phyloP scores from a whole-genome alignment of 805 yeast species.

The Wickerhamiella spandovensis region DNA sequence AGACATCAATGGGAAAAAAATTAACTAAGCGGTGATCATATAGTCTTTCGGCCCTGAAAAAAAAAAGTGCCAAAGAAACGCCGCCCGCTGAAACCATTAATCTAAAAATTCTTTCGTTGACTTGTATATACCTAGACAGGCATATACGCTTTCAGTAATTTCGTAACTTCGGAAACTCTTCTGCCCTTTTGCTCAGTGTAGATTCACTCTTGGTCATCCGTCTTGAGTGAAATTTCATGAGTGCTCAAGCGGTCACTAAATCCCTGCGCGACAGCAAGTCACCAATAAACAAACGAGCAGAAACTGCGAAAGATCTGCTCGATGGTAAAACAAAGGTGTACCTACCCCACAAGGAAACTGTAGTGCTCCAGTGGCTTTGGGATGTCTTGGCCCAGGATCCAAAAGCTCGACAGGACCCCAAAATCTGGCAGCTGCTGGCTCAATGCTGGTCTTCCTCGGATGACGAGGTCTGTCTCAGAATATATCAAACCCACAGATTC shows the following conservation, averaged over 20 bases:
- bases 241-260: slow-evolving; percentile 23
- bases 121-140: too few species aligned
- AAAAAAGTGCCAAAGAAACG: not conserved
- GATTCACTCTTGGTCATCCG: not conserved
- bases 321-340: slow-evolving; percentile 12
- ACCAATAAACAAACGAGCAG: slow-evolving; percentile 12
- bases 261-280: slow-evolving; percentile 19
- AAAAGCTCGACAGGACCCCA: slow-evolving; percentile 6
- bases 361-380: slow-evolving; percentile 27
- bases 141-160: too few species aligned
- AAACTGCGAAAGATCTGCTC: slow-evolving; percentile 15
- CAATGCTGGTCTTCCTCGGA: slow-evolving; percentile 7
- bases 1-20: slow-evolving; percentile 8
- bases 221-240: not conserved
- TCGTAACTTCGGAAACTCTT: too few species aligned
- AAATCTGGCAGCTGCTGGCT: slow-evolving; percentile 14
- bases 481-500: slow-evolving; percentile 9
- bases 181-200: too few species aligned
- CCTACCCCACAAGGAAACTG: slow-evolving; percentile 23
- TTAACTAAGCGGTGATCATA: slow-evolving; percentile 3
- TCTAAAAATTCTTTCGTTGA: too few species aligned
- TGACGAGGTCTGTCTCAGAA: slow-evolving; percentile 3
- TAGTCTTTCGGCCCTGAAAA: not conserved
- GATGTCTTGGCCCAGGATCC: slow-evolving; percentile 18
- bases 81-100: not conserved